Evolutionary conservation across 2,329 filamentous ascomycete species (phyloP).

Genomic region (Aspergillus sp.): DNA sequence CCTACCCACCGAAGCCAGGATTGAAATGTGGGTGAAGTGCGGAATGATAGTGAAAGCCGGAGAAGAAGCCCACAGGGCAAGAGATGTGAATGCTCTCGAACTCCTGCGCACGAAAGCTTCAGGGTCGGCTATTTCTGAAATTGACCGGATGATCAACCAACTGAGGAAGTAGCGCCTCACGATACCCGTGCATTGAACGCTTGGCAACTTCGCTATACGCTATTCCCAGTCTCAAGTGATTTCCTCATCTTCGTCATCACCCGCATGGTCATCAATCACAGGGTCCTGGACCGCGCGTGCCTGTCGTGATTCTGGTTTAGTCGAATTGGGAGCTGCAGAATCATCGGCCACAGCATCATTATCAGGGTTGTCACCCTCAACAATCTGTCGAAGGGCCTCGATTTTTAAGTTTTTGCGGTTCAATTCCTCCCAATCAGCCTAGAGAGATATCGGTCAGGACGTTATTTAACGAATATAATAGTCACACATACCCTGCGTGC

Average conservation of each 20-base stretch:
- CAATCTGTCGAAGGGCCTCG: constrained; percentile 38
- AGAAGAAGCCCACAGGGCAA: constrained; percentile 78
- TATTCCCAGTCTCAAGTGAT: constrained; percentile 31
- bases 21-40: constrained; percentile 95
- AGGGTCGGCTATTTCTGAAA: constrained; percentile 62
- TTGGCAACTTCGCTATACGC: constrained; percentile 2
- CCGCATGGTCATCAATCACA: constrained; percentile 19
- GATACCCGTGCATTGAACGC: constrained; percentile 8
- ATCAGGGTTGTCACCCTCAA: constrained; percentile 46
- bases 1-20: constrained; percentile 58
- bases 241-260: constrained; percentile 33
- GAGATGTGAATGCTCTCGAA: constrained; percentile 68
- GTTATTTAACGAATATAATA: neutral
- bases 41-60: constrained; percentile 81
- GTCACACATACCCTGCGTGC: constrained; percentile 35
- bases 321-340: constrained; percentile 14
- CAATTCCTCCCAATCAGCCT: constrained; percentile 36
- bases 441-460: neutral
- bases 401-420: constrained; percentile 28
- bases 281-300: constrained; percentile 8
- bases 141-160: constrained; percentile 66
- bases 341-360: constrained; percentile 26
- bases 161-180: constrained; percentile 32
- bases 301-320: constrained; percentile 11
- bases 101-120: constrained; percentile 66